phyloP scores from a whole-genome alignment of 352 stramenopile genomes.

The Phytophthora gonapodyides region DNA sequence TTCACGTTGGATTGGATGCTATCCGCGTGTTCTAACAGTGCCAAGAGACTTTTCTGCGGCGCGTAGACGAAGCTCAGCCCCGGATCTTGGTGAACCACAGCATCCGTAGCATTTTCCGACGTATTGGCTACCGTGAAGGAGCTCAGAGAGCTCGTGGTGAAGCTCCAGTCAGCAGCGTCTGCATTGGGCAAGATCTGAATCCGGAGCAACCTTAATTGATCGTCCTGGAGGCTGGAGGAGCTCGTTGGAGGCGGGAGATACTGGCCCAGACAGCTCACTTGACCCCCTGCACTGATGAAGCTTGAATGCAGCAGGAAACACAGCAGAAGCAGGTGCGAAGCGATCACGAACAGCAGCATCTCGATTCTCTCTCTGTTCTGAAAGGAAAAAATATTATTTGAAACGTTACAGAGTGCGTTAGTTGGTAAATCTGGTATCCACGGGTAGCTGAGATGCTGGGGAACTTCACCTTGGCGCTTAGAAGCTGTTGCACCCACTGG shows the following conservation, averaged over 20 bases:
- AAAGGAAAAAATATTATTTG: conserved; percentile 1
- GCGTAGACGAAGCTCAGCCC: conserved; percentile 68
- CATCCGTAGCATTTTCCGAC: neutral
- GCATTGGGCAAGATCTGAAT: conserved; percentile 39
- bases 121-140: neutral
- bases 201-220: conserved; percentile 40
- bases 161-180: conserved; percentile 17
- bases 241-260: conserved; percentile 26
- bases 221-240: conserved; percentile 11
- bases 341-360: conserved; percentile 60
- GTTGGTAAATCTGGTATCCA: conserved; percentile 5
- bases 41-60: conserved; percentile 67
- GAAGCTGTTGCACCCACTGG: conserved; percentile 43
- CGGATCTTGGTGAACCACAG: conserved; percentile 12
- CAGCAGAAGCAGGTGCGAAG: conserved; percentile 56
- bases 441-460: neutral
- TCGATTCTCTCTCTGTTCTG: conserved; percentile 63
- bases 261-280: conserved; percentile 42
- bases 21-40: conserved; percentile 53
- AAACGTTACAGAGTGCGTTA: conserved; percentile 2
- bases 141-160: conserved; percentile 17
- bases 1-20: conserved; percentile 32
- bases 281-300: conserved; percentile 42
- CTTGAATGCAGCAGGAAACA: conserved; percentile 57
- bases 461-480: conserved; percentile 47